These are phyloP conservation scores for Scleromitrula shiraiana DNA, from an alignment of 2,329 filamentous ascomycete genomes.

Conservation along the genomic window DNA sequence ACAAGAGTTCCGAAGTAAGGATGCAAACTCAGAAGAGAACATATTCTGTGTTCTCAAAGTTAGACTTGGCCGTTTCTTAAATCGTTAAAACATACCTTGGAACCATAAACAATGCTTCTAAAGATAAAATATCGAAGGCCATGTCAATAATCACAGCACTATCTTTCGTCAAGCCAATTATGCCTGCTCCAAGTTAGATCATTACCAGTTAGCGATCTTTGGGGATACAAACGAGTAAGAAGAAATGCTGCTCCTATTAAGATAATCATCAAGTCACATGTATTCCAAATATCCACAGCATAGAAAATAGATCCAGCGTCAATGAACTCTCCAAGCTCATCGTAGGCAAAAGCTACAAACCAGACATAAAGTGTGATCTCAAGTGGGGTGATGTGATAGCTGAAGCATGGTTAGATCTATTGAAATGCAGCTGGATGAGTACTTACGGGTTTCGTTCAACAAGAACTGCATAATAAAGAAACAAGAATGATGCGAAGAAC, in stretches of 20 bases:
- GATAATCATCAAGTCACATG: slow-evolving; percentile 69
- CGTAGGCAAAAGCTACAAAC: slow-evolving; percentile 81
- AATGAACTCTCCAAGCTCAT: slow-evolving; percentile 75
- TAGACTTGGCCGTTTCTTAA: slow-evolving; percentile 1
- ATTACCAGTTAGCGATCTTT: background rate
- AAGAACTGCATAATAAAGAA: slow-evolving; percentile 80
- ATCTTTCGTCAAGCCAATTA: slow-evolving; percentile 55
- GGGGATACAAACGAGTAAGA: slow-evolving; percentile 51
- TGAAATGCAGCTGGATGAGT: background rate
- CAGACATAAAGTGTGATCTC: slow-evolving; percentile 76
- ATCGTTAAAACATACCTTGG: slow-evolving; percentile 43
- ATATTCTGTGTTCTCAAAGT: slow-evolving; percentile 48
- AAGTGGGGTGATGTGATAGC: slow-evolving; percentile 51
- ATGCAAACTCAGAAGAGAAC: slow-evolving; percentile 76
- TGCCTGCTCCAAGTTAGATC: slow-evolving; percentile 39
- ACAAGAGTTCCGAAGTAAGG: slow-evolving; percentile 80
- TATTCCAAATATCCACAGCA: slow-evolving; percentile 72
- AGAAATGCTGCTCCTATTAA: slow-evolving; percentile 64
- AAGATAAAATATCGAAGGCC: slow-evolving; percentile 80
- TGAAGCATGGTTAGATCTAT: slow-evolving; percentile 3
- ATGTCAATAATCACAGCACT: slow-evolving; percentile 60
- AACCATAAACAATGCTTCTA: slow-evolving; percentile 85
- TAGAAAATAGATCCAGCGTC: slow-evolving; percentile 87
- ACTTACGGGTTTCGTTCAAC: slow-evolving; percentile 56
- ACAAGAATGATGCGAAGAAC: slow-evolving; percentile 70